Percentiles rank a stretch among this genome's conserved stretches.
These are phyloP conservation scores for Umbilicus rupestris DNA, from an alignment of 164 flowering plant species.

Conservation along the genomic window DNA sequence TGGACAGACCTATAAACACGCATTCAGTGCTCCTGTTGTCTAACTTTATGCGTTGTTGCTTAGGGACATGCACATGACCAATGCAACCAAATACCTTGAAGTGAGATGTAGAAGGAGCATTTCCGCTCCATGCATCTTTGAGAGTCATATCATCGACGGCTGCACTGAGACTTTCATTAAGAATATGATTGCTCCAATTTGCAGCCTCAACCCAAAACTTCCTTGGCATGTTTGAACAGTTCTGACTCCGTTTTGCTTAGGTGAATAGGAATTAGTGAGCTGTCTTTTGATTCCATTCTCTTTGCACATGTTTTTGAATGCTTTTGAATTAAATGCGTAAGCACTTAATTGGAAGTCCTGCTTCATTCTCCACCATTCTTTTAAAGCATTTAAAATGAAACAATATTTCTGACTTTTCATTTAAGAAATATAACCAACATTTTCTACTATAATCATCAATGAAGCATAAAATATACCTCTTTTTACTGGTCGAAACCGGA, in stretches of 20 bases:
- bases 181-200: neutral
- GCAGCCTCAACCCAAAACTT: neutral
- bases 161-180: neutral
- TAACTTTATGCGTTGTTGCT: neutral
- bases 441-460: conserved; percentile 1
- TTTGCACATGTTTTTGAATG: neutral
- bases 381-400: neutral
- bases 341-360: neutral
- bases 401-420: neutral
- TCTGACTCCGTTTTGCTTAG: conserved; percentile 5
- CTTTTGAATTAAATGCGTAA: neutral
- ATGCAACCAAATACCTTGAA: neutral
- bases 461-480: too few species aligned
- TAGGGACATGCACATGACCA: neutral
- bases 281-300: neutral
- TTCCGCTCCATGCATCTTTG: neutral
- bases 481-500: too few species aligned
- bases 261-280: neutral
- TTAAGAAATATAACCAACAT: neutral
- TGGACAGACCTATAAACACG: neutral
- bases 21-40: neutral
- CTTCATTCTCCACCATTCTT: neutral
- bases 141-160: neutral
- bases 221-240: too few species aligned
- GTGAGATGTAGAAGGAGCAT: neutral